phyloP scores from a whole-genome alignment of 805 yeast genomes.

The Suhomyces vadensis region DNA sequence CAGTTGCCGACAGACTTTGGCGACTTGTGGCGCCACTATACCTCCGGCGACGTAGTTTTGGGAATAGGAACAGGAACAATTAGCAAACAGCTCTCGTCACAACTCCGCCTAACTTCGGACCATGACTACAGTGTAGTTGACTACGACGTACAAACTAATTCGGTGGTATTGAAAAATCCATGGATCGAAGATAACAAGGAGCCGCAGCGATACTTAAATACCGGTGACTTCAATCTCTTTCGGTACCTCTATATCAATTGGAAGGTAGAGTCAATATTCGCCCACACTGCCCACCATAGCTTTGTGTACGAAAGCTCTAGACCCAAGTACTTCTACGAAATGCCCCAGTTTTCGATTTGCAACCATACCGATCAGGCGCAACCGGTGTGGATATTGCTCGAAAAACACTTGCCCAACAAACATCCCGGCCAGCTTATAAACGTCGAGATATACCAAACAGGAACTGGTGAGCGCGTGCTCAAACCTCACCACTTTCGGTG shows the following conservation, averaged over 20 bases:
- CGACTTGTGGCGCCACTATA: conserved; percentile 26
- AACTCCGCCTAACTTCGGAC: conserved; percentile 46
- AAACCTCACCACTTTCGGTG: conserved; percentile 23
- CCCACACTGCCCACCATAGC: conserved; percentile 19
- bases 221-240: conserved; percentile 29
- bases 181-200: conserved; percentile 29
- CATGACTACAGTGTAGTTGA: conserved; percentile 69
- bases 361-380: conserved; percentile 29
- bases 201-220: conserved; percentile 18
- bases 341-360: conserved; percentile 46
- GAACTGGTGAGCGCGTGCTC: conserved; percentile 31
- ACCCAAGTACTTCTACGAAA: conserved; percentile 20
- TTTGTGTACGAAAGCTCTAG: conserved; percentile 19
- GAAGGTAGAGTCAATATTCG: conserved; percentile 42
- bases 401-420: conserved; percentile 41
- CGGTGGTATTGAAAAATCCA: conserved; percentile 32
- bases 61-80: conserved; percentile 69
- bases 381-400: conserved; percentile 51
- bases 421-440: conserved; percentile 11
- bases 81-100: conserved; percentile 32
- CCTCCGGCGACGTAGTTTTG: conserved; percentile 42
- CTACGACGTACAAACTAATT: conserved; percentile 23
- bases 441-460: conserved; percentile 25
- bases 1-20: conserved; percentile 24
- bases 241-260: conserved; percentile 68